Evolutionary conservation across 441 rosid species (phyloP), one percentile per base, ranked within the genome.

Genomic region (Kokia cookei): DNA sequence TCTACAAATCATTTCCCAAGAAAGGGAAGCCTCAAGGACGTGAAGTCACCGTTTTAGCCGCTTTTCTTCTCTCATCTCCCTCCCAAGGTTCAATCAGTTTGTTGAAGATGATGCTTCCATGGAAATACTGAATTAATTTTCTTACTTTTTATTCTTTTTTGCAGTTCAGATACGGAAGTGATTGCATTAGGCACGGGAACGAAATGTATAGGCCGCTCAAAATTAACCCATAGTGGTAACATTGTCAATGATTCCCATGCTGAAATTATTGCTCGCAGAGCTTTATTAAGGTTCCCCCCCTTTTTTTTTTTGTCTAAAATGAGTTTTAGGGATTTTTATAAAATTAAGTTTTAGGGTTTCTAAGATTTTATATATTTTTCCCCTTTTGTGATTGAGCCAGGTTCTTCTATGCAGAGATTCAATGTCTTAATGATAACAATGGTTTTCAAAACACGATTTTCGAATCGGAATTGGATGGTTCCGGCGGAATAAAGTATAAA

Each of bases 21-120:
- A 93, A 94, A 74, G 98, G 96, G 29, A 95, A 95, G 86, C 98
- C 99, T 55, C 98, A 95, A 82, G 97, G 98, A 17, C 86, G 89
- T 45, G 98, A 95, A 81, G 91, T 93, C 80, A 86, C 97, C 59
- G 98, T 89, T 48, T 76, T 93, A 73, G 85, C 97, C 26, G 88
- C 96, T 7, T 95, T 93, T 84, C 94, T 93, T 76, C 59, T 91
- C 83, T 93, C 98, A 19, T 93, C 92, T 70, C 87, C 96, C 64
- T 59, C 64, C 72, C 90, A 82, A 83, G 94, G 98, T 92, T 32
- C 37, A 32, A 32, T 32, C 73, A 17, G 14, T 53, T 48, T 32
- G 57, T 40, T 59, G 65, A 61, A 7, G 11, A 61, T 61, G 65
- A 6, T 26, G 35, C 63, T 58, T 32, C 37, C 37, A 7, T 58